These are phyloP conservation scores for Pyrenochaeta sp. DNA, from an alignment of 2,329 filamentous ascomycete species.

Conservation along the genomic window DNA sequence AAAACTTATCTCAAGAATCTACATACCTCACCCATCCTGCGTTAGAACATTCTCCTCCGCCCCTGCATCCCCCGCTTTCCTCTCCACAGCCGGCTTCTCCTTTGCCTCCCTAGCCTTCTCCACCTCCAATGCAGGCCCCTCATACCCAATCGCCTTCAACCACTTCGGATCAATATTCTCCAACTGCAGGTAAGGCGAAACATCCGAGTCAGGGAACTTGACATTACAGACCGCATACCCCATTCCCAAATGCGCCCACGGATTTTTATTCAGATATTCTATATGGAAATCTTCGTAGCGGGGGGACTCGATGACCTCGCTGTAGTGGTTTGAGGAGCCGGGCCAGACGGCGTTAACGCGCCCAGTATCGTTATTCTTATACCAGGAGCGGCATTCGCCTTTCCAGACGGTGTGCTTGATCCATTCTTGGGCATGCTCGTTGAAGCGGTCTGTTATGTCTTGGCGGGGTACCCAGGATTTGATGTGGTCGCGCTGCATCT, in stretches of 20 bases:
- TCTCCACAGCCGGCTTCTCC: conserved; percentile 6
- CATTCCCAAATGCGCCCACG: conserved; percentile 55
- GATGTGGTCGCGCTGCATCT: conserved; percentile 58
- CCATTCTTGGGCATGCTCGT: conserved; percentile 57
- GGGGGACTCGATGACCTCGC: conserved; percentile 48
- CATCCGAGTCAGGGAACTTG: conserved; percentile 38
- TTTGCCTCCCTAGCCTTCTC: conserved; percentile 19
- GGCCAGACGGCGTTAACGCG: conserved; percentile 58
- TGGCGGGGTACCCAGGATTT: conserved; percentile 52
- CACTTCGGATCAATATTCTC: conserved; percentile 56
- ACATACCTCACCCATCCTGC: background rate
- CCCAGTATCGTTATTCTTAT: conserved; percentile 54
- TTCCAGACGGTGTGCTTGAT: conserved; percentile 61
- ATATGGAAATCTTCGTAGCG: conserved; percentile 58
- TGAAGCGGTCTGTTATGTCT: conserved; percentile 54
- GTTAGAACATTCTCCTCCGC: background rate
- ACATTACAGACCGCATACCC: conserved; percentile 45
- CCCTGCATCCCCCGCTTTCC: conserved; percentile 4
- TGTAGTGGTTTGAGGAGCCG: conserved; percentile 60
- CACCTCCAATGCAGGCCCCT: conserved; percentile 23
- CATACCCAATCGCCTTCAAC: conserved; percentile 43
- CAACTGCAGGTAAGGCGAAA: conserved; percentile 50
- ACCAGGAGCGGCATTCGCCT: conserved; percentile 56
- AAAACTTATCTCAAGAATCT: background rate
- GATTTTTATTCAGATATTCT: conserved; percentile 50